These are phyloP conservation scores for Maudiozyma humilis DNA, from an alignment of 1,139 yeast genomes.

Conservation along the genomic window DNA sequence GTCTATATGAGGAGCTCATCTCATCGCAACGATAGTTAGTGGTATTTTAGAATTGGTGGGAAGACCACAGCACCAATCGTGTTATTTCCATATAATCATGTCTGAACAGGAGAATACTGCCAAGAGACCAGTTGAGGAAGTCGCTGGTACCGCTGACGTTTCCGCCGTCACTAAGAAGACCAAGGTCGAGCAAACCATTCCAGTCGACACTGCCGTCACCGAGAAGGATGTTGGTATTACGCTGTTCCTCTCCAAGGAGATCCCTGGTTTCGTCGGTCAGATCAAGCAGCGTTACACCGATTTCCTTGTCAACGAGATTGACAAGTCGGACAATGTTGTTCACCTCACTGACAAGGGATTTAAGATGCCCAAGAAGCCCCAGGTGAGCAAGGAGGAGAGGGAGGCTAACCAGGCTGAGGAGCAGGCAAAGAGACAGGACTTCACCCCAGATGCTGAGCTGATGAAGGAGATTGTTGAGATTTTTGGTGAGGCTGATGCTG, in stretches of 20 bases:
- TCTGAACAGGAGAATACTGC: conserved; percentile 5
- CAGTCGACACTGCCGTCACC: conserved; percentile 21
- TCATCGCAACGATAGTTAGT: not conserved
- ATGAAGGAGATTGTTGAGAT: conserved; percentile 41
- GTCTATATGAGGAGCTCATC: not conserved
- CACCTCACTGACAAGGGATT: conserved; percentile 71
- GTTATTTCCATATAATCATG: no score
- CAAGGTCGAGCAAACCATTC: conserved; percentile 6
- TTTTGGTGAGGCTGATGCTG: conserved; percentile 54
- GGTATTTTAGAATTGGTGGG: no score
- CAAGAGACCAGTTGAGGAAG: conserved; percentile 12
- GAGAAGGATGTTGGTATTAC: conserved; percentile 85
- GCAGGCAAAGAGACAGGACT: conserved; percentile 37
- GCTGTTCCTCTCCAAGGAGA: conserved; percentile 47
- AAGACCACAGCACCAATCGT: no score
- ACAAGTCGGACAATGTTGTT: conserved; percentile 56
- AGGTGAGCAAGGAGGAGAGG: conserved; percentile 39
- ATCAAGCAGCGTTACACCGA: conserved; percentile 90
- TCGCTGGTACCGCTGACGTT: not conserved
- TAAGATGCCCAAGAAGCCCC: conserved; percentile 42
- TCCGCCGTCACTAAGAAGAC: conserved; percentile 8
- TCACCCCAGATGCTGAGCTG: conserved; percentile 41
- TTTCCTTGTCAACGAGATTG: conserved; percentile 86
- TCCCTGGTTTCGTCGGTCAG: conserved; percentile 65
- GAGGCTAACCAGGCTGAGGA: conserved; percentile 34